phyloP scores from a whole-genome alignment of 2,329 filamentous ascomycete genomes.

The Alternaria longipes region DNA sequence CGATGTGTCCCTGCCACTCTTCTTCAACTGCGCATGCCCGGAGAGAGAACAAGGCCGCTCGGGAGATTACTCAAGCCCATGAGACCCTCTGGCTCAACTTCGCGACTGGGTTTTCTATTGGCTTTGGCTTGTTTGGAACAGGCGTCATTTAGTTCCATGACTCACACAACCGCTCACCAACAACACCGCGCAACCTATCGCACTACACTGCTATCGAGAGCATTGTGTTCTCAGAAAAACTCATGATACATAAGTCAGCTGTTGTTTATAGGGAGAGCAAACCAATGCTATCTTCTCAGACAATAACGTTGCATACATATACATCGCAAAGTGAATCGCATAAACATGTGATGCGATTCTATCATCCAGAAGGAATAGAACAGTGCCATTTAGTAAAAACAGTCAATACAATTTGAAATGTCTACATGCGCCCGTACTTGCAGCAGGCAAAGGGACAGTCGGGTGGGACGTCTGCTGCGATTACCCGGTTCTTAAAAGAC shows the following conservation, averaged over 20 bases:
- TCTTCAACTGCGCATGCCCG: background rate
- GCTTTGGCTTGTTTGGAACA: constrained; percentile 1
- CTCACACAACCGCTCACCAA: background rate
- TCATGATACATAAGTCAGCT: background rate
- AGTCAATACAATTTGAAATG: background rate
- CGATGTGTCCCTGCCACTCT: background rate
- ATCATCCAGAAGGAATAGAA: background rate
- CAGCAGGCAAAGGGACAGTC: background rate
- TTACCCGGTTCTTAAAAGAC: background rate
- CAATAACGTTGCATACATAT: background rate
- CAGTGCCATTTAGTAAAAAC: background rate
- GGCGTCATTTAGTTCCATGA: background rate
- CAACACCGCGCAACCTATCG: background rate
- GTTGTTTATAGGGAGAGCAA: background rate
- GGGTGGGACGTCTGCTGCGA: background rate
- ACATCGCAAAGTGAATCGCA: background rate
- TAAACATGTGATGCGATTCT: background rate
- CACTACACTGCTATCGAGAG: background rate
- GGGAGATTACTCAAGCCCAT: background rate
- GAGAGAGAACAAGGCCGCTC: background rate
- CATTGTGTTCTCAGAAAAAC: background rate
- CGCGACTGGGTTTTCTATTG: background rate
- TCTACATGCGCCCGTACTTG: background rate
- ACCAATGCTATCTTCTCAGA: background rate
- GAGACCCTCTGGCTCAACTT: background rate